Evolutionary conservation across 179 eudicot species (phyloP).

Genomic region (Nepenthes alata): DNA sequence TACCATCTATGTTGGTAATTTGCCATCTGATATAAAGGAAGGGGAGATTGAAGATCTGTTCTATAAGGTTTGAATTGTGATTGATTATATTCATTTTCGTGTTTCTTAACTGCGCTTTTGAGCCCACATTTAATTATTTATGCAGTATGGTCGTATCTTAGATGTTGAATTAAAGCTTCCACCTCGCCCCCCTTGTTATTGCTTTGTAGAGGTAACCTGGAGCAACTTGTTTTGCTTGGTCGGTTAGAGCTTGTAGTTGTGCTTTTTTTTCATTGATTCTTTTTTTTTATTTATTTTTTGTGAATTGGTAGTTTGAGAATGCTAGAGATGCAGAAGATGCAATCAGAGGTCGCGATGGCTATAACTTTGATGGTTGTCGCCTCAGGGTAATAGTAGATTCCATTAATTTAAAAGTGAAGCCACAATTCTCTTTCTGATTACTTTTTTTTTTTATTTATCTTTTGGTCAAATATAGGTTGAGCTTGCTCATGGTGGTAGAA

Average conservation of each 20-base stretch:
- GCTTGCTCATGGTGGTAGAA: constrained; percentile 97
- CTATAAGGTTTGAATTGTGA: constrained; percentile 54
- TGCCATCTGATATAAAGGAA: constrained; percentile 82
- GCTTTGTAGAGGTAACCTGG: constrained; percentile 80
- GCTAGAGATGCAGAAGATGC: constrained; percentile 98
- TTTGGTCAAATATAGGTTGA: constrained; percentile 53
- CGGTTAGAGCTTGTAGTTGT: not conserved
- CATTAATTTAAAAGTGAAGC: not conserved
- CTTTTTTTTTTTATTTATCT: not conserved
- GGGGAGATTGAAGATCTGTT: constrained; percentile 87
- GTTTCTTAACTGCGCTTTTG: not conserved
- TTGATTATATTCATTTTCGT: not conserved
- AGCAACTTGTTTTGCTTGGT: not conserved
- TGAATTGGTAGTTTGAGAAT: constrained; percentile 58
- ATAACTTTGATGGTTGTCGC: constrained; percentile 90
- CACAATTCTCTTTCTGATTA: not conserved
- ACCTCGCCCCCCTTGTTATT: constrained; percentile 88
- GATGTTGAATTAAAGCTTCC: constrained; percentile 94
- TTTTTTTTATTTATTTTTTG: not conserved
- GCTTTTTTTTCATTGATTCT: not conserved
- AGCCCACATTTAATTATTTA: not conserved
- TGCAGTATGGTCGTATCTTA: constrained; percentile 95
- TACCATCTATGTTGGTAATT: constrained; percentile 87
- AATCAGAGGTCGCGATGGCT: constrained; percentile 95
- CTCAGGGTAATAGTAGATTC: constrained; percentile 50